Evolutionary conservation across 305 asterid species (phyloP).

Genomic region (Rubia tinctorum): DNA sequence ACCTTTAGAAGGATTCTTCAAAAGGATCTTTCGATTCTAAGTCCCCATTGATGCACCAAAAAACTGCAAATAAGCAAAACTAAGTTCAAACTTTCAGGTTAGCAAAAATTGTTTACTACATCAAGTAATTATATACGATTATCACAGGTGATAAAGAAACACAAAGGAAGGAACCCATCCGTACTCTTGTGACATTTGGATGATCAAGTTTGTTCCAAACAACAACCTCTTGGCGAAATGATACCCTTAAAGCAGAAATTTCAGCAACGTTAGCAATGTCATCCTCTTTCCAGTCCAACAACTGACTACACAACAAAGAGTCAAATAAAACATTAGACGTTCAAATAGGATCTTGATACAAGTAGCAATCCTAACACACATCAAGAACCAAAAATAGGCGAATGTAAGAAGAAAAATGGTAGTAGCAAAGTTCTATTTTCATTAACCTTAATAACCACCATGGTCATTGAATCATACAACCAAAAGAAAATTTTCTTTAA

Average conservation of each 20-base stretch:
- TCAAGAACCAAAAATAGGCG: background rate
- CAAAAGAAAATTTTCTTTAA: background rate
- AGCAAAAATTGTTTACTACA: background rate
- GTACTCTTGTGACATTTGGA: background rate
- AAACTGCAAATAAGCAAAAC: conserved; percentile 39
- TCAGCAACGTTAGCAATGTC: conserved; percentile 79
- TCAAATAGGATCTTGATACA: background rate
- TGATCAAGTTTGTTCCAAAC: conserved; percentile 95
- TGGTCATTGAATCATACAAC: background rate
- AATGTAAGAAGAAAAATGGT: background rate
- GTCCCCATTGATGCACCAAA: conserved; percentile 97
- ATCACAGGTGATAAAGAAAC: conserved; percentile 4
- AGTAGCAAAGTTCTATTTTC: background rate
- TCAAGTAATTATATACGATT: background rate
- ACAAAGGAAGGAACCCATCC: background rate
- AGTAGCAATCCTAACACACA: background rate
- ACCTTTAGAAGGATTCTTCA: conserved; percentile 71
- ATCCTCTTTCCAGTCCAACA: conserved; percentile 95
- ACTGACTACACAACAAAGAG: conserved; percentile 47
- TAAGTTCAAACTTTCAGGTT: conserved; percentile 7
- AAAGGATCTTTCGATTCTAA: conserved; percentile 75
- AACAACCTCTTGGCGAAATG: conserved; percentile 83
- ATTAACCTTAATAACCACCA: background rate
- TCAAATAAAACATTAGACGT: background rate
- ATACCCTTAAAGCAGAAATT: conserved; percentile 67